phyloP scores from a whole-genome alignment of 352 stramenopile species.

The Phytophthora agathidicida region DNA sequence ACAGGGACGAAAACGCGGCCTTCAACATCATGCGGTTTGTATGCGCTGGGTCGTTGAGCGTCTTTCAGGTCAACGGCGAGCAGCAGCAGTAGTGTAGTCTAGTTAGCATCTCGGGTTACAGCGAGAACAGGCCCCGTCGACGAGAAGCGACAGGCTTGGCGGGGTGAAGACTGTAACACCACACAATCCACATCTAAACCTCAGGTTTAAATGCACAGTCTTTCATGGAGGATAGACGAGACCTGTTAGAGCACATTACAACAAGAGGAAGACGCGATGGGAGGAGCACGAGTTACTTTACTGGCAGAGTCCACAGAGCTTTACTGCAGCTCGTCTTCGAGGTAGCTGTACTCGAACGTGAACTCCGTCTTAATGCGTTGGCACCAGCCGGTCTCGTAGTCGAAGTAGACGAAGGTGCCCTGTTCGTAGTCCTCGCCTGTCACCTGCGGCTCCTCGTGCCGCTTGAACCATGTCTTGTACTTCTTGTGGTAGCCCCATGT shows the following conservation, averaged over 20 bases:
- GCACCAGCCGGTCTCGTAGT: constrained; percentile 99
- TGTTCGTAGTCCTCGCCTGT: constrained; percentile 99
- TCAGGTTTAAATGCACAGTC: too few species aligned
- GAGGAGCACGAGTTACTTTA: constrained; percentile 44
- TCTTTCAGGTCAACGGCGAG: too few species aligned
- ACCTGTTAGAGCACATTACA: not conserved
- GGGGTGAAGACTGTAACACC: too few species aligned
- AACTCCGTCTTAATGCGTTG: constrained; percentile 99
- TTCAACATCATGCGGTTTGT: too few species aligned
- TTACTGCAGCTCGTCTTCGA: constrained; percentile 93
- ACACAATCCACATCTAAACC: too few species aligned
- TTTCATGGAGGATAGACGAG: constrained; percentile 11
- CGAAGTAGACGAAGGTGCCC: constrained; percentile 99
- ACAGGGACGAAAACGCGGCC: too few species aligned
- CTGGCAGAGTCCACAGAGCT: constrained; percentile 18
- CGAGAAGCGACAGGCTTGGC: too few species aligned
- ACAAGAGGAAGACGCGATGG: not conserved
- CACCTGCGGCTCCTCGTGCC: constrained; percentile 95
- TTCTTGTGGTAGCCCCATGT: constrained; percentile 99
- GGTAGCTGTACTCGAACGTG: constrained; percentile 98
- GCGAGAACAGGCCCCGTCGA: too few species aligned
- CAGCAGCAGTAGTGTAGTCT: too few species aligned
- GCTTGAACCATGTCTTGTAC: constrained; percentile 99
- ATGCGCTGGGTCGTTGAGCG: too few species aligned
- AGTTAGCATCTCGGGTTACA: too few species aligned